These are phyloP conservation scores for Spiromastix sp. DNA, from an alignment of 2,329 filamentous ascomycete species.

Conservation along the genomic window DNA sequence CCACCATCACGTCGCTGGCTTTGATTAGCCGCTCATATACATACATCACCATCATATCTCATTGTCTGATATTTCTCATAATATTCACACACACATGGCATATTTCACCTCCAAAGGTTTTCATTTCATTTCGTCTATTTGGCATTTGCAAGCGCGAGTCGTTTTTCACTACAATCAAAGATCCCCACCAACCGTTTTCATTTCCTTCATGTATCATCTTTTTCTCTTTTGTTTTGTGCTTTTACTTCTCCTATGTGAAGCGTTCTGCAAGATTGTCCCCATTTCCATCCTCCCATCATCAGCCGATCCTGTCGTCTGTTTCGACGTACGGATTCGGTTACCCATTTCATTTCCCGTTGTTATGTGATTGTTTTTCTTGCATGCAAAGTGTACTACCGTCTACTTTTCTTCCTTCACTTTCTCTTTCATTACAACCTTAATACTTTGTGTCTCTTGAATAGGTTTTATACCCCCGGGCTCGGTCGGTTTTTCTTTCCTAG, in stretches of 20 bases:
- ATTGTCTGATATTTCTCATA: slow-evolving; percentile 22
- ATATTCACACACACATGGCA: slow-evolving; percentile 18
- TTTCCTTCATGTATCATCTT: slow-evolving; percentile 14
- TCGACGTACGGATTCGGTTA: not conserved
- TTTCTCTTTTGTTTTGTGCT: slow-evolving; percentile 13
- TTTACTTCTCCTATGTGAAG: slow-evolving; percentile 13
- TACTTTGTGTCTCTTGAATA: slow-evolving; percentile 5
- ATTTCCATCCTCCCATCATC: slow-evolving; percentile 3
- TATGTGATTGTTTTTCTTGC: slow-evolving; percentile 1
- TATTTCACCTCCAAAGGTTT: slow-evolving; percentile 7
- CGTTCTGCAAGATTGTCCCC: slow-evolving; percentile 9
- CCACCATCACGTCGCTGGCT: not conserved
- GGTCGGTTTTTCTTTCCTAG: not conserved
- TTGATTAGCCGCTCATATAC: too few relatives aligned
- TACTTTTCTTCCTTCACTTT: not conserved
- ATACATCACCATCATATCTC: too few relatives aligned
- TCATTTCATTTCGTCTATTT: slow-evolving; percentile 26
- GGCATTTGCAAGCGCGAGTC: slow-evolving; percentile 39
- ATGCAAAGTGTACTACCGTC: slow-evolving; percentile 4
- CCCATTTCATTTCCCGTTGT: slow-evolving; percentile 2
- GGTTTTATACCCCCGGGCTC: slow-evolving; percentile 1
- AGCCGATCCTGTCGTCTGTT: not conserved
- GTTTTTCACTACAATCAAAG: too few relatives aligned
- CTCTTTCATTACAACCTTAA: slow-evolving; percentile 1
- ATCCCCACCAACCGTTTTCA: slow-evolving; percentile 7